Base-by-base conservation (phyloP, 2,329 filamentous ascomycete species). In the Sarocladiaceae sp. region DNA sequence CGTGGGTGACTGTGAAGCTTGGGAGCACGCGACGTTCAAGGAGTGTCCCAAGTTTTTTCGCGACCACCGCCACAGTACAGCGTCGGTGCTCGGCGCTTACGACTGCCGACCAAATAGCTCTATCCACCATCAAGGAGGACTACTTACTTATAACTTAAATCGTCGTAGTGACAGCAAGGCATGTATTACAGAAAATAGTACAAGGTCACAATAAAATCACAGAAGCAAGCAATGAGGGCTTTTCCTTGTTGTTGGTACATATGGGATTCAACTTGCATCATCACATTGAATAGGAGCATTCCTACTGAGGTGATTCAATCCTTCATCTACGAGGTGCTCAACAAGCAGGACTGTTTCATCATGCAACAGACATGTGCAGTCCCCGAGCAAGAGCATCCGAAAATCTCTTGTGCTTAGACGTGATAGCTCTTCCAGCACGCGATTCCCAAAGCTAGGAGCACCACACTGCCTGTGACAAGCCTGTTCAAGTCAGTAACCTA, bases 401-500 rank as follows among this genome's bases (percentile, higher is more conserved):
- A n/a, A 16, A 29, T 44, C 49, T 52, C 21, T 51, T 49, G 23
- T 54, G 21, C 21, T 26, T n/a, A 39, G 34, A 5, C 37, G 20
- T 48, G 24, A 47, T 31, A 29, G 24, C 48, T 45, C 29, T 52
- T 54, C 54, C 53, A 58, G 53, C 54, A 56, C 10, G 53, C 51
- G 46, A 58, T 50, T 15, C 52, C 55, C 24, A 58, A 45, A 21
- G 53, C 56, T 16, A 58, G 27, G 24, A 48, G 53, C 29, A 58
- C 40, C 7, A 50, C 49, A n/a, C 56, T 54, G 6, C 55, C 48
- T 35, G 55, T 52, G 32, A 58, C 24, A 12, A 56, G 46, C 47
- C 56, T 58, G 21, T 20, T 7, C 31, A 18, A 24, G 26, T 29
- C 13, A 29, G 23, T 18, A 15, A 16, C 26, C 13, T 13, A 7